Conservation (phyloP, 768 basidiomycete genomes). For the Crepidotus variabilis region DNA sequence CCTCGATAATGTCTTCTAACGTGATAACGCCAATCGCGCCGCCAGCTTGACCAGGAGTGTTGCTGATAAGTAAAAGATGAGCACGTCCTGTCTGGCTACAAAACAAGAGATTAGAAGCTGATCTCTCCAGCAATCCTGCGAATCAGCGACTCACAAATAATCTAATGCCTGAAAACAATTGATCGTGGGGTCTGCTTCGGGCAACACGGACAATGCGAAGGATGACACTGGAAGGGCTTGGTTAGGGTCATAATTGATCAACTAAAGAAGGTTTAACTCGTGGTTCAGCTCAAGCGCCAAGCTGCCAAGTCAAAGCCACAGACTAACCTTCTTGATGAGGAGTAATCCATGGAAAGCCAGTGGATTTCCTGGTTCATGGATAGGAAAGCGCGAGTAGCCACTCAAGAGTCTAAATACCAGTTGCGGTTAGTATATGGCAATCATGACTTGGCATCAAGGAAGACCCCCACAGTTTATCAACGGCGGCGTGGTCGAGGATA, state of each 20-base stretch:
- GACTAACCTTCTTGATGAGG: conserved; percentile 28
- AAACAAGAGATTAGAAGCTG: not conserved
- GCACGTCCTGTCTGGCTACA: conserved; percentile 89
- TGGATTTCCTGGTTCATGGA: conserved; percentile 71
- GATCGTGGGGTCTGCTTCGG: conserved; percentile 84
- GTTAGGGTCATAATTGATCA: conserved; percentile 85
- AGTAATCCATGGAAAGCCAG: conserved; percentile 77
- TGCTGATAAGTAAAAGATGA: conserved; percentile 82
- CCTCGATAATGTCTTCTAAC: conserved; percentile 55
- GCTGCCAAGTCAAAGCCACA: not conserved
- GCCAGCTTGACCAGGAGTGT: conserved; percentile 75
- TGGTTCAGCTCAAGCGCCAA: conserved; percentile 23
- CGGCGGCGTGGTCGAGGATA: conserved; percentile 70
- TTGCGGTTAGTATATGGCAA: not conserved
- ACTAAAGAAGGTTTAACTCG: conserved; percentile 35
- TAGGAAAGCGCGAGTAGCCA: conserved; percentile 91
- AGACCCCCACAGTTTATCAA: conserved; percentile 63
- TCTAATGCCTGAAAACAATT: conserved; percentile 95
- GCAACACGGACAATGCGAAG: conserved; percentile 79
- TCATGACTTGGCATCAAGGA: not conserved
- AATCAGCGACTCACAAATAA: conserved; percentile 60
- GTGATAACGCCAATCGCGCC: conserved; percentile 92
- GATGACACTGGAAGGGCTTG: conserved; percentile 67
- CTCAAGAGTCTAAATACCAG: conserved; percentile 47
- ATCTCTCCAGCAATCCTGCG: too few relatives aligned